Evolutionary conservation across 2,329 filamentous ascomycete species (phyloP).

Genomic region (Drechslerella dactyloides): DNA sequence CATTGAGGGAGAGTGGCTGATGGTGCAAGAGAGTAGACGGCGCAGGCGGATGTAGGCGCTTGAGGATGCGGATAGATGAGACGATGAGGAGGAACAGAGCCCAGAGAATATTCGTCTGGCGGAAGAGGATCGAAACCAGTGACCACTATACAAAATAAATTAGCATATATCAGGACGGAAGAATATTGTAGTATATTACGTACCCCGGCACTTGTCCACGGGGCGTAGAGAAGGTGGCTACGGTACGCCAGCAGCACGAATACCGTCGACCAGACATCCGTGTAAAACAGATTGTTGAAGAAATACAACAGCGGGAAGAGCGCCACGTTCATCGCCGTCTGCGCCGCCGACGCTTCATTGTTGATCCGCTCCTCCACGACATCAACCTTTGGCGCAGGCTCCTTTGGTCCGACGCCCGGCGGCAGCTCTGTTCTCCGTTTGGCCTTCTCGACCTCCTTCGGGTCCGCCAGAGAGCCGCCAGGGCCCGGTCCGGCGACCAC

Average conservation of each 20-base stretch:
- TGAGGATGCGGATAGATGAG: constrained; percentile 36
- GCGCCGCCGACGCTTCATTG: constrained; percentile 58
- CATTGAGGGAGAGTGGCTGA: constrained; percentile 28
- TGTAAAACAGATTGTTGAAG: constrained; percentile 95
- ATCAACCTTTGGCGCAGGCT: constrained; percentile 28
- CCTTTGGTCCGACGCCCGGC: constrained; percentile 37
- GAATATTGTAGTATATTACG: constrained; percentile 58
- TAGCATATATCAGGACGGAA: constrained; percentile 55
- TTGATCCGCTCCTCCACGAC: constrained; percentile 37
- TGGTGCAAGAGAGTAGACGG: constrained; percentile 36
- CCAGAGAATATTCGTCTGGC: constrained; percentile 98
- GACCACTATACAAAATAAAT: constrained; percentile 65
- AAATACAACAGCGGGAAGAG: constrained; percentile 93
- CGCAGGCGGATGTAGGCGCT: constrained; percentile 57
- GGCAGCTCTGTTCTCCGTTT: constrained; percentile 43
- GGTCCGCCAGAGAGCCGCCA: constrained; percentile 42
- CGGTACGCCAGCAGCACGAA: constrained; percentile 74
- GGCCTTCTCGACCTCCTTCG: constrained; percentile 42
- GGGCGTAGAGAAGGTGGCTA: constrained; percentile 59
- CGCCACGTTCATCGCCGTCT: constrained; percentile 77
- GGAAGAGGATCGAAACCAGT: constrained; percentile 72
- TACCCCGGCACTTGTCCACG: constrained; percentile 51
- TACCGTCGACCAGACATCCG: constrained; percentile 82
- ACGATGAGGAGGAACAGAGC: constrained; percentile 75
- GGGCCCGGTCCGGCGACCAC: constrained; percentile 42